phyloP scores from a whole-genome alignment of 2,329 filamentous ascomycete genomes.

The Pseudogymnoascus sp. region DNA sequence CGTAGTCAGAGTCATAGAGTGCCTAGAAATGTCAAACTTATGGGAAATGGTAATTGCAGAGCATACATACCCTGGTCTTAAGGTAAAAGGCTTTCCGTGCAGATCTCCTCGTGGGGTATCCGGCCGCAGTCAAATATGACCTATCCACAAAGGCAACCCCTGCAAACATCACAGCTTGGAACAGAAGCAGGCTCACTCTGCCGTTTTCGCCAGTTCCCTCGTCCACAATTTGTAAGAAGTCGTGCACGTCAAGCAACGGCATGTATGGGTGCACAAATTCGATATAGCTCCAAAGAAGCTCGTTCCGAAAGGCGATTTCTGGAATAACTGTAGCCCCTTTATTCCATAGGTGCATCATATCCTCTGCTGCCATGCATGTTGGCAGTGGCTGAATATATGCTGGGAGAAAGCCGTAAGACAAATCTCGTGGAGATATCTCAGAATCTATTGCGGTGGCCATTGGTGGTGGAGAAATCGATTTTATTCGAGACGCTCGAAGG shows the following conservation, averaged over 20 bases:
- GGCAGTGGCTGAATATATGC: constrained; percentile 4
- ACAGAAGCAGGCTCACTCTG: constrained; percentile 72
- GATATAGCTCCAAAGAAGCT: constrained; percentile 69
- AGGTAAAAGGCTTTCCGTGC: constrained; percentile 80
- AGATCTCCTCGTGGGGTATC: constrained; percentile 65
- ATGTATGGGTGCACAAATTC: constrained; percentile 89
- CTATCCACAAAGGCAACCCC: constrained; percentile 78
- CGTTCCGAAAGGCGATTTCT: constrained; percentile 58
- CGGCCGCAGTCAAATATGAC: constrained; percentile 62
- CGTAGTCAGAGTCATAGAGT: constrained; percentile 88
- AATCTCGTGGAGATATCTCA: background rate
- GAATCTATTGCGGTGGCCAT: background rate
- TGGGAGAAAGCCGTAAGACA: background rate
- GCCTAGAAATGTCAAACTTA: constrained; percentile 34
- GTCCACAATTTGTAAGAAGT: constrained; percentile 50
- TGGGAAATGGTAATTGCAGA: background rate
- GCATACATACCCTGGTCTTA: constrained; percentile 48
- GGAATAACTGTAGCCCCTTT: constrained; percentile 79
- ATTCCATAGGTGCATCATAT: constrained; percentile 57
- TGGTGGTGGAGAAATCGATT: background rate
- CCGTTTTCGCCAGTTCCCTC: constrained; percentile 56
- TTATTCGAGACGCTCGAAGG: background rate
- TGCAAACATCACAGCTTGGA: constrained; percentile 89
- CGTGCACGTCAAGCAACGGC: constrained; percentile 65
- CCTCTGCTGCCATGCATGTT: constrained; percentile 6